Evolutionary conservation across 495 filamentous ascomycete species (phyloP).

Genomic region (Tuber calosporum): DNA sequence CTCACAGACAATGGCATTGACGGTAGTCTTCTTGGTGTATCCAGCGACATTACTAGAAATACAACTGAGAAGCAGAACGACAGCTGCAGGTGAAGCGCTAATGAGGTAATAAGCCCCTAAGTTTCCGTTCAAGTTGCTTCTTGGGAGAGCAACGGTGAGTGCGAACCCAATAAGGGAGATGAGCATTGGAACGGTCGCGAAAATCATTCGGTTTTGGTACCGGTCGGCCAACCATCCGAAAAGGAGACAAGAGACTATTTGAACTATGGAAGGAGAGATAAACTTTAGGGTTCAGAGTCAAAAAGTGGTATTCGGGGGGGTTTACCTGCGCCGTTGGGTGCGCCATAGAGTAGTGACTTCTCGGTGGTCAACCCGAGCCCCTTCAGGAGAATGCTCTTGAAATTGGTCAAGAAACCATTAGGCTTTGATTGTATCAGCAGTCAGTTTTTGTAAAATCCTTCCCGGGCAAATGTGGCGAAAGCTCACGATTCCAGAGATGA

Average conservation of each 20-base stretch:
- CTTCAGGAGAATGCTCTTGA: neutral
- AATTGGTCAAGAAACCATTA: neutral
- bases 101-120: neutral
- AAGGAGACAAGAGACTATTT: neutral
- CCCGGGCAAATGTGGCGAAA: neutral
- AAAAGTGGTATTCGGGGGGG: neutral
- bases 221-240: neutral
- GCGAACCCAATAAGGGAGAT: neutral
- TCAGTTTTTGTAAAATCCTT: neutral
- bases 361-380: neutral
- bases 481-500: neutral
- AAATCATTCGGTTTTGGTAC: neutral
- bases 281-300: neutral
- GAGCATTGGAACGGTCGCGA: neutral
- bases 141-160: neutral
- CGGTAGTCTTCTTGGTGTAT: neutral
- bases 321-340: neutral
- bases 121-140: neutral
- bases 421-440: neutral
- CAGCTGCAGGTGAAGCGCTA: neutral
- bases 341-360: slow-evolving; percentile 1
- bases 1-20: neutral
- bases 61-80: neutral
- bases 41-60: neutral
- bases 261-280: neutral